phyloP scores from a whole-genome alignment of 306 rosid species.

The Medicago arabica region DNA sequence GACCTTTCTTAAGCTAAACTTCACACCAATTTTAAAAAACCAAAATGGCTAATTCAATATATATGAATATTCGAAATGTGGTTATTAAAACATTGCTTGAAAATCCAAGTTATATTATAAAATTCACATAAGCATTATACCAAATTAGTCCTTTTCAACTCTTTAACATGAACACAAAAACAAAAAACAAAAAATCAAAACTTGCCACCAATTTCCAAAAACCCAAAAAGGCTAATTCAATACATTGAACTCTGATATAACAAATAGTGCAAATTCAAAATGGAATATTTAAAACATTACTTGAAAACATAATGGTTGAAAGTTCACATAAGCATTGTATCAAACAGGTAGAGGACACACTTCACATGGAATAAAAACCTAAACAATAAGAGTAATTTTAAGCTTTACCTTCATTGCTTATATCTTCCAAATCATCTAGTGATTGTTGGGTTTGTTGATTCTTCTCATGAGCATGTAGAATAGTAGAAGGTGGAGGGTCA shows the following conservation, averaged over 20 bases:
- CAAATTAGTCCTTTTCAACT: neutral
- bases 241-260: neutral
- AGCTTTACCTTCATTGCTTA: constrained; percentile 49
- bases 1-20: neutral
- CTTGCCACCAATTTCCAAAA: constrained; percentile 4
- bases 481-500: constrained; percentile 1
- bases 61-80: neutral
- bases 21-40: neutral
- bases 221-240: neutral
- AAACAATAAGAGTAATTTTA: neutral
- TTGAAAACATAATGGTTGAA: neutral
- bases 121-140: constrained; percentile 30
- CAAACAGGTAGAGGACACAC: constrained; percentile 41
- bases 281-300: neutral
- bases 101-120: neutral
- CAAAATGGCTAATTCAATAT: neutral
- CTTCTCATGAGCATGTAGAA: neutral
- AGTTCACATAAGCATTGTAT: constrained; percentile 36
- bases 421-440: constrained; percentile 28
- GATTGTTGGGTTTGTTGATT: constrained; percentile 26
- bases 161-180: neutral
- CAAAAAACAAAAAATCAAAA: neutral
- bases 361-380: neutral
- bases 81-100: neutral
- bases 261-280: neutral